Evolutionary conservation across 768 basidiomycete genomes (phyloP), one percentile per base, ranked within the genome.

Genomic region (Gloeostereum incarnatum): DNA sequence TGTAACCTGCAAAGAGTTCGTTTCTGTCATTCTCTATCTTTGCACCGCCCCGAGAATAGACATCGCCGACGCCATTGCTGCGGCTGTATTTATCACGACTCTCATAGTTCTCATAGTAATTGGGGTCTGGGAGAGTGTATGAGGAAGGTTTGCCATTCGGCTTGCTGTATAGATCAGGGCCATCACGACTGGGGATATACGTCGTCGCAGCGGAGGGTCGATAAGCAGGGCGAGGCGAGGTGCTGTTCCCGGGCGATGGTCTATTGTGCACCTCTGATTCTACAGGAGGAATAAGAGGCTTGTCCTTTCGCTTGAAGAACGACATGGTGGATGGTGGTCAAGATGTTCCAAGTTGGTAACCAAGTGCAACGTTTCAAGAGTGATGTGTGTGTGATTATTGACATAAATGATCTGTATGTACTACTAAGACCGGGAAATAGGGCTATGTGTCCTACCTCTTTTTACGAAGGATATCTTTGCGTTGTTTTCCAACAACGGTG

Each of bases 401-500:
- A n/a, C n/a, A n/a, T n/a, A n/a, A n/a, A n/a, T n/a, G n/a, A n/a
- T n/a, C n/a, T n/a, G n/a, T n/a, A n/a, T n/a, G n/a, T n/a, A n/a
- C n/a, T n/a, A n/a, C n/a, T n/a, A n/a, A n/a, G n/a, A n/a, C n/a
- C n/a, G n/a, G n/a, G n/a, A n/a, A n/a, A n/a, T n/a, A n/a, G n/a
- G n/a, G 16, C 31, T 8, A 8, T 54, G 35, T 46, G 36, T 44
- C 44, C 61, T 65, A 39, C 52, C 54, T 36, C 54, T 65, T 45
- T 58, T 55, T 59, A 35, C 56, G 54, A 18, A 49, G 39, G 31
- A 53, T 39, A 42, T 59, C 55, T 50, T 63, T 65, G 42, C 55
- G 61, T 47, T 60, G 62, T 58, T 91, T 93, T 17, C 90, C 91
- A 29, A 93, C 73, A 13, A 93, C 79, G 0, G 89, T 92, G 27